Evolutionary conservation across 2,329 filamentous ascomycete genomes (phyloP), one percentile per base, ranked within the genome.

Genomic region (Aureobasidium sp.): DNA sequence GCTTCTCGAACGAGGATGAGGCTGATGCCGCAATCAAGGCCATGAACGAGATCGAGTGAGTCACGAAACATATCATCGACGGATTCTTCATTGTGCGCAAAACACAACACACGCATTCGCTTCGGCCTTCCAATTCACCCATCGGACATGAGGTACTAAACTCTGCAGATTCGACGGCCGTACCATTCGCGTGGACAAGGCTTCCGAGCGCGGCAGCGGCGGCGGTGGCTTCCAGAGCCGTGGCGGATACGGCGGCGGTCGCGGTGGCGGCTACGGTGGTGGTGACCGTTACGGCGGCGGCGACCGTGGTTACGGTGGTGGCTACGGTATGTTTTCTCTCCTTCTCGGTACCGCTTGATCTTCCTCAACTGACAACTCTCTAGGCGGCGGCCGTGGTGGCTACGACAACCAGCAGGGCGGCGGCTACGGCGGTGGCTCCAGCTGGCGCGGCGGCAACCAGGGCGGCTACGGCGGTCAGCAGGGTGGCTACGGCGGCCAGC

Each of bases 111-210:
- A 25, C 57, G 44, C 57, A 60, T 22, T 14, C 34, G 44, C 15
- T 22, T 49, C 49, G 52, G 22, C 25, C 48, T 45, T 25, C 12
- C 25, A 42, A 27, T 9, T 27, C 6, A 2, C 45, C 14, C 37
- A 37, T 53, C 34, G 31, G 48, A 36, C 45, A 51, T 17, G 41
- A 37, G 36, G 22, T 60, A 25, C 57, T 60, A 42, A 60, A 49
- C 45, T 20, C 61, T 61, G 57, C 68, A 96, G 92, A 71, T 96
- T 97, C 76, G 92, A 97, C 76, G 93, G 93, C 67, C 90, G 93
- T 70, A 86, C 85, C 67, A 97, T 99, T 75, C 91, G 93, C 69
- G 93, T 99, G 67, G 93, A 97, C 79, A 96, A 92, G 77, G 94
- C 92, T 65, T 92, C 91, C 63, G 92, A 97, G 76, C 87, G 87